These are phyloP conservation scores for Ustilago lituana DNA, from an alignment of 1,284 basidiomycete genomes.

Conservation along the genomic window DNA sequence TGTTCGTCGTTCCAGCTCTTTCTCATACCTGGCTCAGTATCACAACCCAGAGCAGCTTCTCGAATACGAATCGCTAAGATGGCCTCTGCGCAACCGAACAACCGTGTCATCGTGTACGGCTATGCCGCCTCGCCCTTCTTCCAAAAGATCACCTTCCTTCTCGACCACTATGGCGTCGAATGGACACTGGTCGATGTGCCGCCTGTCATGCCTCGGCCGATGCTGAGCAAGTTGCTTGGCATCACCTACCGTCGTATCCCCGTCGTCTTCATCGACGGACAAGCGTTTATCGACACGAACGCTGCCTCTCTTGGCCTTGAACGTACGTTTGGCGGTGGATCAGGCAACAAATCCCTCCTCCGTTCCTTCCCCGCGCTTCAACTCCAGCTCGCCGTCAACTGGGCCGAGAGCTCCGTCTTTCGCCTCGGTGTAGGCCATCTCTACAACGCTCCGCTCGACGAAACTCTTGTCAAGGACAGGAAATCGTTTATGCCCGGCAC, in stretches of 20 bases:
- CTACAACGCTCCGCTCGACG: constrained; percentile 28
- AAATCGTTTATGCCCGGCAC: constrained; percentile 32
- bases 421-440: constrained; percentile 35
- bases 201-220: constrained; percentile 37
- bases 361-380: constrained; percentile 19
- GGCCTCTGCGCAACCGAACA: constrained; percentile 14
- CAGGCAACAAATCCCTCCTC: constrained; percentile 12
- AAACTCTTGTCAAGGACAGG: constrained; percentile 27
- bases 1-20: too few species aligned
- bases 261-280: constrained; percentile 40
- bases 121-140: constrained; percentile 43
- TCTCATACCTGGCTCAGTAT: too few species aligned
- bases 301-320: constrained; percentile 35
- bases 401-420: constrained; percentile 32
- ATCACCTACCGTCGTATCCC: constrained; percentile 50
- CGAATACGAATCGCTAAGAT: too few species aligned
- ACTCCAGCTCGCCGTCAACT: constrained; percentile 37
- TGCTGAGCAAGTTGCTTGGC: constrained; percentile 32
- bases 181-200: constrained; percentile 38
- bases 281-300: constrained; percentile 41
- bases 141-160: constrained; percentile 36
- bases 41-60: too few species aligned
- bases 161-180: constrained; percentile 39
- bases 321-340: constrained; percentile 19
- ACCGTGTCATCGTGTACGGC: constrained; percentile 44